Percentiles rank a stretch among this genome's conserved stretches.
These are phyloP conservation scores for Stagonosporopsis rhizophila DNA, from an alignment of 2,329 filamentous ascomycete species.

Conservation along the genomic window DNA sequence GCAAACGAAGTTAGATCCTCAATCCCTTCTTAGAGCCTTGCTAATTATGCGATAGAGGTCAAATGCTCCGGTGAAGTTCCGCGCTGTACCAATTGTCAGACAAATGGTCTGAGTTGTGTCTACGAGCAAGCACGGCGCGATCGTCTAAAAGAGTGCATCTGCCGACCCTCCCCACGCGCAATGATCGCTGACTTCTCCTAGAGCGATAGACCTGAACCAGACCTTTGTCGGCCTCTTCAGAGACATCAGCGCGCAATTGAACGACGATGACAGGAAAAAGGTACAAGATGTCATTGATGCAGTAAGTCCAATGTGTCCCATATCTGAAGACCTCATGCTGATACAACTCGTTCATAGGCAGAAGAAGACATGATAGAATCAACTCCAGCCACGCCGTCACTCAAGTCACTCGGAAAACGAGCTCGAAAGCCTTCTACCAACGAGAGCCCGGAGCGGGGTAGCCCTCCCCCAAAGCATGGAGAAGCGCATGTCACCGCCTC, in stretches of 20 bases:
- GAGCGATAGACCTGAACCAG: constrained; percentile 32
- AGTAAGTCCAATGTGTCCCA: constrained; percentile 13
- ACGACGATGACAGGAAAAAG: constrained; percentile 23
- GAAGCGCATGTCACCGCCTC: constrained; percentile 33
- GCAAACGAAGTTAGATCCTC: constrained; percentile 28
- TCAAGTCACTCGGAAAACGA: constrained; percentile 25
- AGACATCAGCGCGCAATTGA: constrained; percentile 25
- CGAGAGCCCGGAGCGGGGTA: background rate
- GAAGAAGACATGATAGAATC: constrained; percentile 27
- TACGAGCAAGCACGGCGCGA: constrained; percentile 37
- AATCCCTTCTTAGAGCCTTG: background rate
- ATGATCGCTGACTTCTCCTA: background rate
- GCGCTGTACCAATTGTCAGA: constrained; percentile 27
- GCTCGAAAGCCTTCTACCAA: background rate
- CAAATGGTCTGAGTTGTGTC: constrained; percentile 20
- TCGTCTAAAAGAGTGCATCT: constrained; percentile 31
- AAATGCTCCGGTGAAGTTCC: constrained; percentile 36
- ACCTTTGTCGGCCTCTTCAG: constrained; percentile 25
- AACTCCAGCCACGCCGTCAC: background rate
- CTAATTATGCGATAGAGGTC: constrained; percentile 23
- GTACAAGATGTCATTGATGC: constrained; percentile 28
- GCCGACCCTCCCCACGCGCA: background rate
- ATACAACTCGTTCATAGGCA: constrained; percentile 13
- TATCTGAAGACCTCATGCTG: background rate
- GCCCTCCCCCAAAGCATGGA: constrained; percentile 11